Conservation (phyloP, 371 early-diverging fungal genomes). For the Batkoa obscura region DNA sequence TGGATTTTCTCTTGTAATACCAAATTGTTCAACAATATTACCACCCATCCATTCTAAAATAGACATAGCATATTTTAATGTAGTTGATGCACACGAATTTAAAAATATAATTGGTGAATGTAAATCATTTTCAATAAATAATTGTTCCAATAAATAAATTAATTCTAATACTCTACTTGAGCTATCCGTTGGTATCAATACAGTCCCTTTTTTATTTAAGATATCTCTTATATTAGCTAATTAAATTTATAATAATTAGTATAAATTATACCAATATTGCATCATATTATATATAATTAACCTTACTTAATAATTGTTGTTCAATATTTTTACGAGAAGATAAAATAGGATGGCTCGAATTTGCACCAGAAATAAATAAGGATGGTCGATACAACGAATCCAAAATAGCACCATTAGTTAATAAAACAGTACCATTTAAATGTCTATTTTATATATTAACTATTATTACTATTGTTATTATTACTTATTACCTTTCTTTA, state of each 20-base stretch:
- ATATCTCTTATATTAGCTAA: too few relatives aligned
- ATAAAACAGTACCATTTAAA: constrained; percentile 59
- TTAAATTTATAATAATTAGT: too few relatives aligned
- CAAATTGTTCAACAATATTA: constrained; percentile 43
- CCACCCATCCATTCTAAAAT: constrained; percentile 95
- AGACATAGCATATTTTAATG: constrained; percentile 50
- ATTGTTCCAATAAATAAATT: constrained; percentile 66
- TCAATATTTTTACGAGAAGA: constrained; percentile 57
- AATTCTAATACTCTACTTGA: constrained; percentile 86
- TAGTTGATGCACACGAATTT: not conserved
- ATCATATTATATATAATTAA: not conserved
- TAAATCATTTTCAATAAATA: constrained; percentile 46
- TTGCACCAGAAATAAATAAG: constrained; percentile 78
- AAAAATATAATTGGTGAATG: constrained; percentile 36
- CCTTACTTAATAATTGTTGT: constrained; percentile 39
- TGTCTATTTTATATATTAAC: constrained; percentile 29
- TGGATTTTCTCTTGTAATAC: constrained; percentile 58
- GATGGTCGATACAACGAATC: constrained; percentile 60
- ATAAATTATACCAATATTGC: constrained; percentile 26
- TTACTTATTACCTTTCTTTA: constrained; percentile 53
- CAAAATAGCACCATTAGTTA: constrained; percentile 46
- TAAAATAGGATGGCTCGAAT: constrained; percentile 45
- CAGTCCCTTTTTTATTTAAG: constrained; percentile 57
- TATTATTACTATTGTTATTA: not conserved
- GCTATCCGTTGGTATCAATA: constrained; percentile 78